Percentiles rank a stretch among this genome's conserved stretches.
Conservation (phyloP, 257 asterid genomes). For the Solanum boliviense region DNA sequence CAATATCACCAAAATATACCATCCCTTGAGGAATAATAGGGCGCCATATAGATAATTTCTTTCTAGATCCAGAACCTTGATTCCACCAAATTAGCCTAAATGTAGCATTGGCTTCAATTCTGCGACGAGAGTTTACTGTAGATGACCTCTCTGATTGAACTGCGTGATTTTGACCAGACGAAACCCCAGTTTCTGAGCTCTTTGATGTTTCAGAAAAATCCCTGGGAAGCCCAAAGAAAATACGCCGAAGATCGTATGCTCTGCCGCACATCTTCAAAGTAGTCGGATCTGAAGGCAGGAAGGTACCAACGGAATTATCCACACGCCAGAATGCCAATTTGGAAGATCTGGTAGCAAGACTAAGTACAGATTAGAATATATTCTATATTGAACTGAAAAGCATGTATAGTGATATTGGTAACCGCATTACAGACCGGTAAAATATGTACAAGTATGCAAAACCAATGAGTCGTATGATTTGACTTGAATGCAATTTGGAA, state of each 20-base stretch:
- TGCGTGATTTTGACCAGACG: slow-evolving; percentile 35
- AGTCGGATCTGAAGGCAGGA: slow-evolving; percentile 71
- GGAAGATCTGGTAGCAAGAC: slow-evolving; percentile 34
- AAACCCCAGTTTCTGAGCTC: slow-evolving; percentile 28
- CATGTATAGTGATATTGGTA: neutral
- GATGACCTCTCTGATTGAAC: slow-evolving; percentile 56
- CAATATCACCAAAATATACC: slow-evolving; percentile 90
- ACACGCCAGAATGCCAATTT: slow-evolving; percentile 90
- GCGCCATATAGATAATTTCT: slow-evolving; percentile 89
- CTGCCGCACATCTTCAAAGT: slow-evolving; percentile 36
- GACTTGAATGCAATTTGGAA: neutral
- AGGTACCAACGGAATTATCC: slow-evolving; percentile 80
- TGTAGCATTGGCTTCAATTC: slow-evolving; percentile 78
- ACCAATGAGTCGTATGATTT: neutral
- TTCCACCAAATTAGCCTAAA: slow-evolving; percentile 91
- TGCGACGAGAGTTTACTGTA: slow-evolving; percentile 49
- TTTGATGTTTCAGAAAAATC: slow-evolving; percentile 30
- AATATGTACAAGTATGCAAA: neutral
- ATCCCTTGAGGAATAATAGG: slow-evolving; percentile 81
- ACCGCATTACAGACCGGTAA: neutral
- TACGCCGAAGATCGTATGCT: slow-evolving; percentile 73
- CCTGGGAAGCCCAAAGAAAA: slow-evolving; percentile 44
- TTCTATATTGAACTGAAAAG: neutral
- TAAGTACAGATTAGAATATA: neutral
- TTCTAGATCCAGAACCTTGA: slow-evolving; percentile 89